Evolutionary conservation across 2,329 filamentous ascomycete genomes (phyloP).

Genomic region (Alternaria postmessia): DNA sequence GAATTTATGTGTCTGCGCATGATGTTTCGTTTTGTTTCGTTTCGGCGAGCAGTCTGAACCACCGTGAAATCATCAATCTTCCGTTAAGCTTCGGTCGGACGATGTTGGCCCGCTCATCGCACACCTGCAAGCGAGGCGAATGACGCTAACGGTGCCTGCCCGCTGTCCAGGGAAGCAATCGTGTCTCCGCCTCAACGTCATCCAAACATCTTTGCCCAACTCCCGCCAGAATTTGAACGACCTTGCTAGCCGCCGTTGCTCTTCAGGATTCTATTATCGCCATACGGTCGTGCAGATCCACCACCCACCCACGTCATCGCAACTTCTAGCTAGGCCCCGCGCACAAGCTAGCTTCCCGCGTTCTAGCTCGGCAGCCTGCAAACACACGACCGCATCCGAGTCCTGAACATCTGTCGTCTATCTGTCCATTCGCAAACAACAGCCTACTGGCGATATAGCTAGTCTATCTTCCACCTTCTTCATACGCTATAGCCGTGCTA

Average conservation of each 20-base stretch:
- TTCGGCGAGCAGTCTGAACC: not conserved
- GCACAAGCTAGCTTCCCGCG: constrained; percentile 46
- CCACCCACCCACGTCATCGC: constrained; percentile 32
- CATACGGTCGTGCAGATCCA: constrained; percentile 3
- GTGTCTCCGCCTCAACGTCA: constrained; percentile 43
- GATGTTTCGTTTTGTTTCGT: not conserved
- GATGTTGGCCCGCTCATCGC: constrained; percentile 10
- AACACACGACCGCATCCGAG: constrained; percentile 46
- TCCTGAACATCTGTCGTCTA: constrained; percentile 25
- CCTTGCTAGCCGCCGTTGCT: constrained; percentile 8
- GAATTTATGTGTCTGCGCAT: not conserved
- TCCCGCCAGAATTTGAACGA: constrained; percentile 19
- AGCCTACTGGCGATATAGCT: constrained; percentile 19
- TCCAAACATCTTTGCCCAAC: constrained; percentile 42
- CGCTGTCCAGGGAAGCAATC: constrained; percentile 33
- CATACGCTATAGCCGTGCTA: constrained; percentile 24
- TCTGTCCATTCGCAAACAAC: constrained; percentile 22
- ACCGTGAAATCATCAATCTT: not conserved
- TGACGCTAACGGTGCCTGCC: constrained; percentile 27
- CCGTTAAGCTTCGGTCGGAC: constrained; percentile 5
- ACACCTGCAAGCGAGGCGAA: constrained; percentile 17
- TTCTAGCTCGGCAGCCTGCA: constrained; percentile 42
- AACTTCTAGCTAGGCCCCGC: constrained; percentile 37
- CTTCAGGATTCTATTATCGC: constrained; percentile 11
- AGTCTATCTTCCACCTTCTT: constrained; percentile 17